Conservation (phyloP, 2,329 filamentous ascomycete species). For the Paecilomyces fulvus region DNA sequence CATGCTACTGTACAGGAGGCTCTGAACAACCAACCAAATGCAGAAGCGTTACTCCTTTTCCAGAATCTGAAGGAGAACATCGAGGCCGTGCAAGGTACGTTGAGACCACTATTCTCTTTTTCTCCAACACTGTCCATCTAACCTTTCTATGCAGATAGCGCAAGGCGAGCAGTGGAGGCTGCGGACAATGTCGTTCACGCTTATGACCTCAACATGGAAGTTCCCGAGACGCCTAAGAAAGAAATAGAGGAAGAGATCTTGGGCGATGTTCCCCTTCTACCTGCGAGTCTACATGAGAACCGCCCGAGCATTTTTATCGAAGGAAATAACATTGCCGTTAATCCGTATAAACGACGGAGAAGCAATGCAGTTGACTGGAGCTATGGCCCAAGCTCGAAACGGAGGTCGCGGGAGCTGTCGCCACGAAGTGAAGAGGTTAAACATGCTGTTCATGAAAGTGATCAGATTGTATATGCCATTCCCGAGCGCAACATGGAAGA, state of each 20-base stretch:
- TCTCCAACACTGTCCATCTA: not conserved
- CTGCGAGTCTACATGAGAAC: slow-evolving; percentile 19
- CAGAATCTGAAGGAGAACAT: slow-evolving; percentile 59
- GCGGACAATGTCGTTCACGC: slow-evolving; percentile 69
- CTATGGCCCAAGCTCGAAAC: slow-evolving; percentile 25
- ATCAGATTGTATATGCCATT: slow-evolving; percentile 30
- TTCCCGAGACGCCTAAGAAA: slow-evolving; percentile 54
- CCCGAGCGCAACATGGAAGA: slow-evolving; percentile 29
- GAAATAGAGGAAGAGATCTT: slow-evolving; percentile 29
- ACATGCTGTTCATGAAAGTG: slow-evolving; percentile 35
- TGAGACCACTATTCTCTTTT: not conserved
- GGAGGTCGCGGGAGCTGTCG: slow-evolving; percentile 28
- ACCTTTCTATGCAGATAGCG: slow-evolving; percentile 47
- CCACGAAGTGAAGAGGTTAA: slow-evolving; percentile 33
- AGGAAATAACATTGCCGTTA: slow-evolving; percentile 35
- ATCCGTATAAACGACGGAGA: slow-evolving; percentile 38
- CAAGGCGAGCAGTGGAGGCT: slow-evolving; percentile 61
- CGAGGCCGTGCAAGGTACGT: slow-evolving; percentile 58
- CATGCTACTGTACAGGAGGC: slow-evolving; percentile 63
- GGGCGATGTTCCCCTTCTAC: slow-evolving; percentile 15
- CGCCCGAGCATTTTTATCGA: slow-evolving; percentile 35
- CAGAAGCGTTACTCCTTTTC: slow-evolving; percentile 48
- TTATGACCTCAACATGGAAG: slow-evolving; percentile 66
- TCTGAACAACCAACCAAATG: slow-evolving; percentile 45
- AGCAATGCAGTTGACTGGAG: slow-evolving; percentile 31